Conservation (phyloP, 805 yeast species). For the Teunomyces aglyptinius region DNA sequence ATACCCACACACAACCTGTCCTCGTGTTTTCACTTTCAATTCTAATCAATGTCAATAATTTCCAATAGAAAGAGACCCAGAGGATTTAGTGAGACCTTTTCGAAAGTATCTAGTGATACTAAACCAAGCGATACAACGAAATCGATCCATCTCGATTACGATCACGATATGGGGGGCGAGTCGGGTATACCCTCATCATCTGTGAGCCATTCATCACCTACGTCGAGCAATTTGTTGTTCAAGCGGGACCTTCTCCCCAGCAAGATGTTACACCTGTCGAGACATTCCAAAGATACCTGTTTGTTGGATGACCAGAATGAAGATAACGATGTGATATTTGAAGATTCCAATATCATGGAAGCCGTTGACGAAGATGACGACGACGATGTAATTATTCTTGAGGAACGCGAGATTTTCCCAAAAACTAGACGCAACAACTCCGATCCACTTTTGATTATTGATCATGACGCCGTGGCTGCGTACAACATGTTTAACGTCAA, state of each 20-base stretch:
- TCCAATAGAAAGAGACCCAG: constrained; percentile 45
- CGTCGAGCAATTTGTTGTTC: neutral
- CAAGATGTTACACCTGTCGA: neutral
- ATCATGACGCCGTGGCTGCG: constrained; percentile 40
- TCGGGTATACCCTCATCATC: constrained; percentile 6
- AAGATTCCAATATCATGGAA: constrained; percentile 2
- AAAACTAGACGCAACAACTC: constrained; percentile 17
- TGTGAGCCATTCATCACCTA: constrained; percentile 4
- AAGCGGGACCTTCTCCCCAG: neutral
- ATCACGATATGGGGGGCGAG: constrained; percentile 8
- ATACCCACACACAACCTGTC: neutral
- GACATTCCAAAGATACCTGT: constrained; percentile 1
- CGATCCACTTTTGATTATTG: constrained; percentile 35
- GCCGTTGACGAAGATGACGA: constrained; percentile 17
- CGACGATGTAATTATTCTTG: constrained; percentile 33
- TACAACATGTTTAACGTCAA: constrained; percentile 44
- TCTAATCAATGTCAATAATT: constrained; percentile 30
- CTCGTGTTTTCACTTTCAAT: neutral
- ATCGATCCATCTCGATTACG: constrained; percentile 5
- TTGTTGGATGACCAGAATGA: constrained; percentile 10
- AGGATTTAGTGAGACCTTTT: constrained; percentile 43
- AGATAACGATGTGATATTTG: constrained; percentile 10
- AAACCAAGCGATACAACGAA: constrained; percentile 5
- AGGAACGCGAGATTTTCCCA: constrained; percentile 27
- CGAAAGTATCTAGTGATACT: constrained; percentile 9